Evolutionary conservation across 2,329 filamentous ascomycete species (phyloP), one percentile per base, ranked within the genome.

Genomic region (Aspergillus transmontanensis): DNA sequence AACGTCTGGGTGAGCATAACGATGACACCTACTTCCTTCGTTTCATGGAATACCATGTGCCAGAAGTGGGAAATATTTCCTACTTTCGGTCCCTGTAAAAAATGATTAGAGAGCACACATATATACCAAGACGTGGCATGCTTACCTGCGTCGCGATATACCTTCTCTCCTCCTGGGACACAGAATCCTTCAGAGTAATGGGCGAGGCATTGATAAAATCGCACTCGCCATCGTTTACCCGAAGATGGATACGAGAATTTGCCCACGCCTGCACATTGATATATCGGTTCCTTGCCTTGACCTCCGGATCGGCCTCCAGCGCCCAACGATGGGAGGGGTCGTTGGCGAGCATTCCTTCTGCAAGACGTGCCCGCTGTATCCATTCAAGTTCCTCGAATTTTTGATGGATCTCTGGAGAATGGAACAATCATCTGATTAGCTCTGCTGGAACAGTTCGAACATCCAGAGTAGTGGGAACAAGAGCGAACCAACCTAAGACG

Each of bases 1-100:
- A 91, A 85, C 30, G 93, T 94, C 75, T 93, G 92, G 2, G 94
- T 99, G 66, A 99, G 86, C 92, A 98, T 97, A 62, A 98, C 89
- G 59, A 98, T 90, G 61, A 98, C 92, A 1, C 88, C 93, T 2
- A 90, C 87, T 53, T 89, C 88, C 30, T 79, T 78, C n/a, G 84
- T 87, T 77, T 96, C 92, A 72, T 96, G 89, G 75, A 92, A 91
- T 41, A 97, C 84, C 95, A 99, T 99, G 73, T 95, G 92, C 92
- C 94, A 99, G 68, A 96, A 91, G 73, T 96, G 93, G 68, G 89
- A 87, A 60, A 90, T 84, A 19, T 91, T 92, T 30, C 87, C 86
- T 64, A 84, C 78, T 72, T 94, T 97, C 6, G 95, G 95, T 0
- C 95, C 95, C 81, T 89, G 32, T 14, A 32, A 19, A 6, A 11